Evolutionary conservation across 2,329 filamentous ascomycete species (phyloP), one percentile per base, ranked within the genome.

Genomic region (Neonectria sp.): DNA sequence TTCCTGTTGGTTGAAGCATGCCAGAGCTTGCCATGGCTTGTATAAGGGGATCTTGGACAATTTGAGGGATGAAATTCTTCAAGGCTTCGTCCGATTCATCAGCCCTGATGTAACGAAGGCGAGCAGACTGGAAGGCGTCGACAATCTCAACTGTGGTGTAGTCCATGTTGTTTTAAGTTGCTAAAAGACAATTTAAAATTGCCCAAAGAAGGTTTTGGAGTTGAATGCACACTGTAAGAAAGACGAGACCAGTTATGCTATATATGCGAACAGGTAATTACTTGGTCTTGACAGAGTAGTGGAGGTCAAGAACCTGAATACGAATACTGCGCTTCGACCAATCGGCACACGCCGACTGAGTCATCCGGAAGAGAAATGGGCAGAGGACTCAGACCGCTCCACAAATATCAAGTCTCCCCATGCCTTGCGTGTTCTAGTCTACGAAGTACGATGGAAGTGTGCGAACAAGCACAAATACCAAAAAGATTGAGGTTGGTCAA

Each of bases 91-190:
- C 60, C 2, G 40, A 55, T n/a, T 56, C 58, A 21, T 69, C 59
- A n/a, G 57, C 61, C 9, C 52, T 45, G 12, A 69, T 49, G 53
- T 71, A 71, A 12, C 52, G 67, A 3, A 71, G 62, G 3, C 69
- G 64, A 4, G 37, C 25, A 13, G 69, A 71, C 49, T 57, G 55
- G 27, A 58, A 70, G 3, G 65, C 60, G n/a, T 63, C 55, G 43
- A 53, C 61, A 12, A 71, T 64, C 2, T 59, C 66, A 13, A 67
- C 43, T 1, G 60, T 60, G 9, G 29, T 46, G 48, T 58, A 56
- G 31, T 66, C 60, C 63, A 67, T 69, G n/a, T 5, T 35, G 40
- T 33, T 29, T 29, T 6, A n/a, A 17, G 46, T 29, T 29, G 12
- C 11, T 11, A 13, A 15, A 31, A 31, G 31, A 8, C 6, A 5